A percentile compares a stretch with the other conserved stretches of the same genome.
Evolutionary conservation across 805 yeast genomes (phyloP).

Genomic region (Cyberlindnera japonica): DNA sequence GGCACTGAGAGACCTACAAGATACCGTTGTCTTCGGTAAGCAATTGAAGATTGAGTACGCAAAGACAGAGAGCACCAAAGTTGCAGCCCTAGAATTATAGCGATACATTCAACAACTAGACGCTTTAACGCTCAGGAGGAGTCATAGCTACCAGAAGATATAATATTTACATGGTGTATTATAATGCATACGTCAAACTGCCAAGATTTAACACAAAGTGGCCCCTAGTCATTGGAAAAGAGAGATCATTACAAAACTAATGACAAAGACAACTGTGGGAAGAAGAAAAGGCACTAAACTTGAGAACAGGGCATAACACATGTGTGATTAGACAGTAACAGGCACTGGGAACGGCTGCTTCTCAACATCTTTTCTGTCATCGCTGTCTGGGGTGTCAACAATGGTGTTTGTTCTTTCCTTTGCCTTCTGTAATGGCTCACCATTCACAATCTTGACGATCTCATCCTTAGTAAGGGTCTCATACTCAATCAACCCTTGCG

Average conservation of each 20-base stretch:
- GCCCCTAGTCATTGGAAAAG: too few relatives aligned
- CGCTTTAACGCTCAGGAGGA: not conserved
- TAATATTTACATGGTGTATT: conserved; percentile 4
- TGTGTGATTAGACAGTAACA: conserved; percentile 22
- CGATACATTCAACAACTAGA: not conserved
- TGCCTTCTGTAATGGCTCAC: conserved; percentile 67
- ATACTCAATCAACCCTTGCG: conserved; percentile 90
- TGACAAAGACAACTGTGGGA: too few relatives aligned
- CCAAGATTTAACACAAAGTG: too few relatives aligned
- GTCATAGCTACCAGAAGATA: too few relatives aligned
- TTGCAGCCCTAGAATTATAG: not conserved
- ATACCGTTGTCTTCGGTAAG: conserved; percentile 50
- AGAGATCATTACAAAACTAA: too few relatives aligned
- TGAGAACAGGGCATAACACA: too few relatives aligned
- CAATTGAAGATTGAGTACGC: conserved; percentile 44
- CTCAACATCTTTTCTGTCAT: conserved; percentile 38
- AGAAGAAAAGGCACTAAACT: too few relatives aligned
- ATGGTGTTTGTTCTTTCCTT: conserved; percentile 75
- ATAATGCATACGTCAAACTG: conserved; percentile 3
- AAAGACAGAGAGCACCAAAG: conserved; percentile 28
- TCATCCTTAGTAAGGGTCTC: conserved; percentile 92
- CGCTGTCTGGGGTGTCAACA: conserved; percentile 50
- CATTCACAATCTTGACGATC: conserved; percentile 79
- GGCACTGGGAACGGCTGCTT: conserved; percentile 30
- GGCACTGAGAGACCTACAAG: conserved; percentile 47